These are phyloP conservation scores for Epichloe coenophiala DNA, from an alignment of 2,329 filamentous ascomycete genomes.

Conservation along the genomic window DNA sequence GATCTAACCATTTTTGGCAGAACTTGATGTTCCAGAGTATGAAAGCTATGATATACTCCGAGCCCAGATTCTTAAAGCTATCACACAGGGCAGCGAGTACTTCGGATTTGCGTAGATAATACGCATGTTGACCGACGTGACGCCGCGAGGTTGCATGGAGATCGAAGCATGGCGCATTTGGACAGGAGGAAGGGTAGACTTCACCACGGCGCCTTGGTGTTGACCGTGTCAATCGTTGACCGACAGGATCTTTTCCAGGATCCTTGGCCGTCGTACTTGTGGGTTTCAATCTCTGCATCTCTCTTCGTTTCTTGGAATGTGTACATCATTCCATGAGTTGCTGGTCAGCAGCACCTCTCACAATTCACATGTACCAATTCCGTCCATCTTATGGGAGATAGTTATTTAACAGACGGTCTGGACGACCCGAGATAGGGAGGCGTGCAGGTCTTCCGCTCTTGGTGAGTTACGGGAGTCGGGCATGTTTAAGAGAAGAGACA, in stretches of 20 bases:
- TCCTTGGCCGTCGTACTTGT: background rate
- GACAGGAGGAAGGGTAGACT: background rate
- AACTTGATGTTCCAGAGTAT: conserved; percentile 96
- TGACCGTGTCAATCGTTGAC: background rate
- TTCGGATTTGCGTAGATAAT: conserved; percentile 79
- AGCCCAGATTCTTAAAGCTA: conserved; percentile 81
- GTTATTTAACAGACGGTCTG: background rate
- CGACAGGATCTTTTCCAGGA: background rate
- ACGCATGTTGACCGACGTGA: conserved; percentile 1
- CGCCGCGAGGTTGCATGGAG: background rate
- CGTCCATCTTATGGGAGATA: background rate
- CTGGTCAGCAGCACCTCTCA: background rate
- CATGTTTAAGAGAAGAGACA: background rate
- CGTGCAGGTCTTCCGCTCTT: conserved; percentile 20
- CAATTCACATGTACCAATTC: background rate
- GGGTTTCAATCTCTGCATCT: background rate
- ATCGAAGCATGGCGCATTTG: background rate
- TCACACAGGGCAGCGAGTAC: conserved; percentile 94
- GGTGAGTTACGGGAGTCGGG: background rate
- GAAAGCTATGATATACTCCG: conserved; percentile 88
- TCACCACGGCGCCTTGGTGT: conserved; percentile 4
- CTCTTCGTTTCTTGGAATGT: background rate
- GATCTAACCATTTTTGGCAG: conserved; percentile 31
- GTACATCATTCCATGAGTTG: background rate
- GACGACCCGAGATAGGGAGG: conserved; percentile 10